Evolutionary conservation across 2,329 filamentous ascomycete species (phyloP).

Genomic region (Cladosporium sp.): DNA sequence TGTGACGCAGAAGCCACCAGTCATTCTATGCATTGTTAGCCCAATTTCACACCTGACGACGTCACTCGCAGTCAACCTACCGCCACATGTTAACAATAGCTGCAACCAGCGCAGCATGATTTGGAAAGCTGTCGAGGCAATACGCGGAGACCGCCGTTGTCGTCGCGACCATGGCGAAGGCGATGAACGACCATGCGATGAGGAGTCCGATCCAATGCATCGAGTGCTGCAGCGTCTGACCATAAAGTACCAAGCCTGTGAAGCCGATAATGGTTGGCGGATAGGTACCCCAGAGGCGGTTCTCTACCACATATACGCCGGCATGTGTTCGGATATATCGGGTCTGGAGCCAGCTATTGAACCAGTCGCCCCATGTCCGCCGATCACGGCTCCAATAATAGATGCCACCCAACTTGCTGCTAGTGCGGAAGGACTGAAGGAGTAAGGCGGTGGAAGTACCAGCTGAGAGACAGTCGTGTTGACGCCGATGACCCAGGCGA

Average conservation of each 20-base stretch:
- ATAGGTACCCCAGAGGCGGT: constrained; percentile 37
- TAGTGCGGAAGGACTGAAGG: constrained; percentile 27
- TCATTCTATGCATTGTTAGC: background rate
- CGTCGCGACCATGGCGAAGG: constrained; percentile 23
- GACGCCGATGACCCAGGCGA: constrained; percentile 35
- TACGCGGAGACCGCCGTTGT: constrained; percentile 40
- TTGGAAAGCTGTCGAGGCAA: constrained; percentile 36
- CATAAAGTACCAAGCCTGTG: constrained; percentile 37
- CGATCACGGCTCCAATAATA: constrained; percentile 37
- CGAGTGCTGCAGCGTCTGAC: constrained; percentile 37
- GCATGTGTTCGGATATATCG: constrained; percentile 37
- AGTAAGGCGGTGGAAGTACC: constrained; percentile 28
- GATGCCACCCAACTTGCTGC: constrained; percentile 39
- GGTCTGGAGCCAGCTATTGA: constrained; percentile 39
- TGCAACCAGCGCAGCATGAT: constrained; percentile 35
- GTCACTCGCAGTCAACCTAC: constrained; percentile 1
- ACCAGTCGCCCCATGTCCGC: constrained; percentile 40
- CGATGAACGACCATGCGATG: constrained; percentile 34
- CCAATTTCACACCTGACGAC: background rate
- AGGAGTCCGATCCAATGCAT: constrained; percentile 36
- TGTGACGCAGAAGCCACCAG: constrained; percentile 37
- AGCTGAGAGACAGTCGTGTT: constrained; percentile 31
- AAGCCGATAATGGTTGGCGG: constrained; percentile 36
- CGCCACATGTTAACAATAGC: constrained; percentile 39
- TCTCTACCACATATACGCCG: constrained; percentile 34